Percentiles rank a stretch among this genome's conserved stretches.
Evolutionary conservation across 208 protist species (phyloP).

Genomic region (Dictyostelium gargantuum): DNA sequence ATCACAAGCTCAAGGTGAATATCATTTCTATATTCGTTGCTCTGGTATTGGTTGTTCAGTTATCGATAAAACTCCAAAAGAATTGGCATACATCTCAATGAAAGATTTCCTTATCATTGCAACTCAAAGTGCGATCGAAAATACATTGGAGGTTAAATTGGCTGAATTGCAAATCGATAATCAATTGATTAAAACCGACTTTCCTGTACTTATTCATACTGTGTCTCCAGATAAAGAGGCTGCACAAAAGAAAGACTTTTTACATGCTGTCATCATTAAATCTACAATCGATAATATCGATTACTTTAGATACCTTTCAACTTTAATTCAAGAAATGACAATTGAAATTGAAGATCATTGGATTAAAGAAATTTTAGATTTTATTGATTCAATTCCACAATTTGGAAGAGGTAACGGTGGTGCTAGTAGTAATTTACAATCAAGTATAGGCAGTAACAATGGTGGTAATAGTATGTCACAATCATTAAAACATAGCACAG

Average conservation of each 20-base stretch:
- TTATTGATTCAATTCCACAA: background rate
- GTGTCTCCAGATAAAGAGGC: background rate
- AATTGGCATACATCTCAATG: constrained; percentile 50
- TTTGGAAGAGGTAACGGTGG: background rate
- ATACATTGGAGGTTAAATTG: constrained; percentile 33
- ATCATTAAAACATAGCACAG: no score
- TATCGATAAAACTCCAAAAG: constrained; percentile 36
- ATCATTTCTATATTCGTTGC: constrained; percentile 28
- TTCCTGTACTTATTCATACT: constrained; percentile 48
- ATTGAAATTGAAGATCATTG: constrained; percentile 57
- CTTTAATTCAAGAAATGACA: constrained; percentile 66
- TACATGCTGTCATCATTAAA: constrained; percentile 57
- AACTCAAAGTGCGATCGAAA: background rate
- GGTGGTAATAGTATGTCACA: background rate
- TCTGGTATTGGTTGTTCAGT: constrained; percentile 47
- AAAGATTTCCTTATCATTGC: constrained; percentile 9
- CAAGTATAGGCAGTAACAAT: background rate
- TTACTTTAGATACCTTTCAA: constrained; percentile 70
- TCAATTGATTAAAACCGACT: constrained; percentile 60
- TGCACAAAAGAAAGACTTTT: constrained; percentile 19
- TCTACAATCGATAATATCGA: constrained; percentile 48
- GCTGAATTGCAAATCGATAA: constrained; percentile 66
- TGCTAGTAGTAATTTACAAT: background rate
- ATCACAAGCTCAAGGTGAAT: background rate
- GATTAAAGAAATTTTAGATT: constrained; percentile 15